Percentiles rank a stretch among this genome's conserved stretches.
Evolutionary conservation across 331 rosid genomes (phyloP).

Genomic region (Dryas integrifolia): DNA sequence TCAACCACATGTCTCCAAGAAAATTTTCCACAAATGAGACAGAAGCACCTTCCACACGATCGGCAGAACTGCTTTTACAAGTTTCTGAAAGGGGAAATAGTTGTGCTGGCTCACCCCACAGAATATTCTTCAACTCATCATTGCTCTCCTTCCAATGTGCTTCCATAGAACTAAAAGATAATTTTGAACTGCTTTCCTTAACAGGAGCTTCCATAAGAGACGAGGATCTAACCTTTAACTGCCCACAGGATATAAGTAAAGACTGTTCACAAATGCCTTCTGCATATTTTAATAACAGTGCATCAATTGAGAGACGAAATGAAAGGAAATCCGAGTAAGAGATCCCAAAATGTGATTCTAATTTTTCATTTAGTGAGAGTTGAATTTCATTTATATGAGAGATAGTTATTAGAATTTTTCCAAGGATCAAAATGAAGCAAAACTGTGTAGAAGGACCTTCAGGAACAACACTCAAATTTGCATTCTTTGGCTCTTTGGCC

Average conservation of each 20-base stretch:
- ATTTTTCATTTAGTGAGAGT: constrained; percentile 41
- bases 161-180: constrained; percentile 33
- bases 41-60: constrained; percentile 41
- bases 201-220: constrained; percentile 37
- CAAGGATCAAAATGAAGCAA: constrained; percentile 58
- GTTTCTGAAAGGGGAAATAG: constrained; percentile 44
- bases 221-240: constrained; percentile 50
- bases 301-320: constrained; percentile 43
- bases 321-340: constrained; percentile 44
- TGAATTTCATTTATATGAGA: constrained; percentile 50
- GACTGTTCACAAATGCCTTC: constrained; percentile 58
- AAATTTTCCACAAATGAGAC: constrained; percentile 37
- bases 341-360: constrained; percentile 54
- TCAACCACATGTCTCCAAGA: constrained; percentile 54
- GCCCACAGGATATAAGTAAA: constrained; percentile 65
- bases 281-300: constrained; percentile 44
- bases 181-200: constrained; percentile 26
- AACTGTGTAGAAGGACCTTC: constrained; percentile 37
- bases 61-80: constrained; percentile 20
- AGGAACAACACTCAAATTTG: constrained; percentile 32
- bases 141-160: constrained; percentile 34
- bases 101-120: constrained; percentile 65
- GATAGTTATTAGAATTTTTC: constrained; percentile 48
- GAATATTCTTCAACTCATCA: constrained; percentile 45
- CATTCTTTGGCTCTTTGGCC: constrained; percentile 41